Base-by-base conservation (phyloP, 768 basidiomycete species). In the Tulasnella sp. region DNA sequence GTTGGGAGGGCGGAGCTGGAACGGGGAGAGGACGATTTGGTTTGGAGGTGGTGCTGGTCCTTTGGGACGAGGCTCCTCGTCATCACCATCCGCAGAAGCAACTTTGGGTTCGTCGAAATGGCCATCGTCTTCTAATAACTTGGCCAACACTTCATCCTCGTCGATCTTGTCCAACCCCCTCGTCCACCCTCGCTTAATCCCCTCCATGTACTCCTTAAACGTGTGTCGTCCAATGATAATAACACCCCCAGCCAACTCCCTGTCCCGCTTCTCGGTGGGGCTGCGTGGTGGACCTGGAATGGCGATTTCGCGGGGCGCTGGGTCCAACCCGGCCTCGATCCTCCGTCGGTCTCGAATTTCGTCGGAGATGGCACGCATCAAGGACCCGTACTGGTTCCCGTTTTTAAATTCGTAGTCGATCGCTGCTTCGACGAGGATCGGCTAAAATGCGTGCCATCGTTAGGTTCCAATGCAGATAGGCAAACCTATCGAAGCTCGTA, bases 201-300 rank as follows among this genome's bases (percentile, higher is more conserved):
- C 98, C 77, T 91, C 88, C 90, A 98, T 90, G 85, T 94, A 99
- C 86, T 99, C 98, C 86, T 98, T 99, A 85, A 97, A 89, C 0
- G 95, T 93, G 46, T 94, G 91, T 74, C 98, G 90, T 4, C 98
- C 98, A 40, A 99, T 85, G 79, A 99, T 87, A 79, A 98, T 88
- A 56, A 91, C 88, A 1, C 97, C 97, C 18, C 96, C 96, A n/a
- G 91, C 90, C 12, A 94, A 87, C 80, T 92, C 91, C 27, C 89
- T 88, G 79, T 88, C 85, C 4, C 87, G 89, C 71, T 87, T 87
- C 82, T 90, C 89, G 18, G 88, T 87, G 0, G 86, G 88, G 78
- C 74, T 80, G 82, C 75, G 81, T 83, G 78, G 58, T 84, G 82
- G 87, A 36, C 88, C 87, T 21, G 92, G 89, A n/a, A 91, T 84